A percentile compares a stretch with the other conserved stretches of the same genome.
phyloP scores from a whole-genome alignment of 345 rosid species.

The Hibiscus tridactylites region DNA sequence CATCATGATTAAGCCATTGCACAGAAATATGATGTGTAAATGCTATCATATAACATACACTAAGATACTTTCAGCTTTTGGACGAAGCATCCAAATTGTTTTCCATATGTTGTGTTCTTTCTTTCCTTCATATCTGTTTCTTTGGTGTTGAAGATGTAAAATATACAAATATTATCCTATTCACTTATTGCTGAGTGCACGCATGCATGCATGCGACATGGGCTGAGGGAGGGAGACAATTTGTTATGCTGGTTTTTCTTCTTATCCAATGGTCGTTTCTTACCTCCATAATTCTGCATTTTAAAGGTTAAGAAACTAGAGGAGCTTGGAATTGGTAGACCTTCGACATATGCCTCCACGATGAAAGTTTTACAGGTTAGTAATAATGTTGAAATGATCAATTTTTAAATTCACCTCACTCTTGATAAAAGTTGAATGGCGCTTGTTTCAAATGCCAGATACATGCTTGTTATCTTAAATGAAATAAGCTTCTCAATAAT shows the following conservation, averaged over 20 bases:
- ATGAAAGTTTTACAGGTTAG: slow-evolving; percentile 80
- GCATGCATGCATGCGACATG: background rate
- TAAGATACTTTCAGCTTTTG: background rate
- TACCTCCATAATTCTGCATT: slow-evolving; percentile 15
- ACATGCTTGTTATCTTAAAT: too few species aligned
- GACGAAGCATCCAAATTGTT: background rate
- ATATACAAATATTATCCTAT: background rate
- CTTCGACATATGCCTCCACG: slow-evolving; percentile 91
- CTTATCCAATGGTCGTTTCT: background rate
- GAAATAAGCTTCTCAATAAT: background rate
- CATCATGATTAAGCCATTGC: background rate
- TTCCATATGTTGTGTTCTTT: background rate
- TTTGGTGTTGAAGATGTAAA: background rate
- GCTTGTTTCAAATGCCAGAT: too few species aligned
- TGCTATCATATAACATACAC: slow-evolving; percentile 2
- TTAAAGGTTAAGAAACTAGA: slow-evolving; percentile 86
- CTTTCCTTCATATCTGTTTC: background rate
- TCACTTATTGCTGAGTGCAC: background rate
- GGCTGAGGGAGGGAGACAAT: background rate
- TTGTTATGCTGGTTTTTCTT: background rate
- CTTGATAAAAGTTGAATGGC: background rate
- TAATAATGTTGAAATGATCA: slow-evolving; percentile 7
- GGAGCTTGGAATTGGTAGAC: slow-evolving; percentile 99
- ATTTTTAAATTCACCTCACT: slow-evolving; percentile 2
- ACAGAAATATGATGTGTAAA: background rate